A percentile compares a stretch with the other conserved stretches of the same genome.
Conservation (phyloP, 768 basidiomycete genomes). For the Amanita pseudoporphyria region DNA sequence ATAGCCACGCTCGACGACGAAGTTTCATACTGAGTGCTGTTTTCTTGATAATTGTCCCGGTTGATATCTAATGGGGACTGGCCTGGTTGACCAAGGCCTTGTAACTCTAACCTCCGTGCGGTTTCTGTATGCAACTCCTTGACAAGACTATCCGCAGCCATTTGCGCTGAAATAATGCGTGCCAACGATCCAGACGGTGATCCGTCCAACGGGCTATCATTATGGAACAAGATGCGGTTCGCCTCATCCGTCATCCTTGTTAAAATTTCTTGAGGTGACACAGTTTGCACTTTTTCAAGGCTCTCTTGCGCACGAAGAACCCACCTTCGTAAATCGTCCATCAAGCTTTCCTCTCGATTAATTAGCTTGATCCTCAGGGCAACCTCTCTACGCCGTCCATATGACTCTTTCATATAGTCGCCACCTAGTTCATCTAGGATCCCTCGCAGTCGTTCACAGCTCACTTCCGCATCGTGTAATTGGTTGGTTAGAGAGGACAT, state of each 20-base stretch:
- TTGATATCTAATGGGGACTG: background rate
- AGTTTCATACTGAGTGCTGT: constrained; percentile 1
- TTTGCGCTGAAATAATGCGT: constrained; percentile 38
- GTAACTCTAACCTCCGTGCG: constrained; percentile 36
- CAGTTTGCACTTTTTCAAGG: constrained; percentile 12
- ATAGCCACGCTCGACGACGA: constrained; percentile 3
- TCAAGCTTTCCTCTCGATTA: constrained; percentile 52
- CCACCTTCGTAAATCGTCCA: constrained; percentile 49
- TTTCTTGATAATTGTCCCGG: background rate
- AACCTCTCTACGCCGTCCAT: constrained; percentile 66
- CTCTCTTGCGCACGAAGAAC: constrained; percentile 39
- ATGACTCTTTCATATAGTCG: constrained; percentile 61
- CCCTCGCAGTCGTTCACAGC: constrained; percentile 39
- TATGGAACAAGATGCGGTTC: constrained; percentile 15
- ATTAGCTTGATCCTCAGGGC: constrained; percentile 52
- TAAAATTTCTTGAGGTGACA: constrained; percentile 25
- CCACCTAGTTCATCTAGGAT: constrained; percentile 63
- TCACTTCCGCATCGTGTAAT: constrained; percentile 33
- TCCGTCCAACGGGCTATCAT: constrained; percentile 16
- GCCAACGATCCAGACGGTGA: constrained; percentile 36
- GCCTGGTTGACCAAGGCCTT: constrained; percentile 14
- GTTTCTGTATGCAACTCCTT: constrained; percentile 51
- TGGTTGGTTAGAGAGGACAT: constrained; percentile 32
- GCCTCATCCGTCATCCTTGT: constrained; percentile 17
- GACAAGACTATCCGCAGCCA: constrained; percentile 40